Base-by-base conservation (phyloP, 306 rosid species). In the Lagenaria siceraria region DNA sequence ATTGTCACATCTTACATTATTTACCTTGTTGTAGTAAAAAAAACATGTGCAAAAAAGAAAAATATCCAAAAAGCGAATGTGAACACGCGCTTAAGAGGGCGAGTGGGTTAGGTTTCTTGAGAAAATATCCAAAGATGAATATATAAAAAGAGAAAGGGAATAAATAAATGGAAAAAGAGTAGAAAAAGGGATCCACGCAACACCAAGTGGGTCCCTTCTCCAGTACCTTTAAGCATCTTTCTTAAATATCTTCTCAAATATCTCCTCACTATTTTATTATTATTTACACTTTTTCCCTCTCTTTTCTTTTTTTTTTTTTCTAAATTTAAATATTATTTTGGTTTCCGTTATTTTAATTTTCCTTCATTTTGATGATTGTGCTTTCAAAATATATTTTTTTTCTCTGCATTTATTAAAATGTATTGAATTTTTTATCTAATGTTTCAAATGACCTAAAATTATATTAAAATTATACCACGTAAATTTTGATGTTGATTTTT, bases 181-280 rank as follows among this genome's bases (percentile, higher is more conserved):
- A 2, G 33, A 35, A 70, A 43, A 70, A 46, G 52, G 33, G 8
- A 3, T 72, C 76, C 40, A 46, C 58, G 56, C 21, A 3, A 9
- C 24, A 48, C 42, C 15, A 0, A 8, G 60, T 72, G 76, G 60
- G 76, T 22, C 76, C 76, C 60, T 0, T 0, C 27, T 0, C 9
- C 35, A 15, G 22, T 0, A 1, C 76, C 38, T 70, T 70, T 14
- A 70, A 27, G 76, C 58, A 43, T 48, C 76, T 43, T 3, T 48
- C 58, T 5, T 24, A 71, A 71, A 71, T 71, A 71, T 71, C 76
- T 71, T 71, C 40, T 17, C 0, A 71, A 71, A 71, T 71, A 71
- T 71, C 76, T 46, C 42, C 54, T 8, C 60, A 17, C 0, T 72
- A 8, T 46, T 24, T 48, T 43, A 14, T 24, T 66, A 40, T 46